These are phyloP conservation scores for Oidium heveae DNA, from an alignment of 2,329 filamentous ascomycete genomes.

Conservation along the genomic window DNA sequence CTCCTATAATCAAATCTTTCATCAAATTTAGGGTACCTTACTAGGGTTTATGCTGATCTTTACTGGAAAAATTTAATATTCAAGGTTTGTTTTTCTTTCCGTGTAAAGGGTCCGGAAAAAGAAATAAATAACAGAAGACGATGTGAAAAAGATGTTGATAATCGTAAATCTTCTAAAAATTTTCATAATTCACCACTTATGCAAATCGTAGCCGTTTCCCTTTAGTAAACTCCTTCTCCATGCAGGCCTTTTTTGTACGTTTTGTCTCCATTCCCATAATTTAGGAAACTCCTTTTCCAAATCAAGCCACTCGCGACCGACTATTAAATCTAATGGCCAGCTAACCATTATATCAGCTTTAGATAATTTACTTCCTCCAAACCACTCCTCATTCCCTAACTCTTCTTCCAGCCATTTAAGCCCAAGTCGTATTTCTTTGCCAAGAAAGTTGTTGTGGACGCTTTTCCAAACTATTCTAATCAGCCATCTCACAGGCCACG, in stretches of 20 bases:
- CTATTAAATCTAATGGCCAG: slow-evolving; percentile 14
- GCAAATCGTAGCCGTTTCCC: too few relatives aligned
- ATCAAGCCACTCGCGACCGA: slow-evolving; percentile 8
- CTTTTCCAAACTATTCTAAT: slow-evolving; percentile 4
- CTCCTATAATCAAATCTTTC: too few relatives aligned
- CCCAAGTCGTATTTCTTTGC: slow-evolving; percentile 7
- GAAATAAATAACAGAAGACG: too few relatives aligned
- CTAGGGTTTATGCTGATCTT: too few relatives aligned
- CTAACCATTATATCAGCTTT: slow-evolving; percentile 15
- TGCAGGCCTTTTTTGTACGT: slow-evolving; percentile 10
- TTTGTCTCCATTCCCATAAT: slow-evolving; percentile 13
- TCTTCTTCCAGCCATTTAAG: slow-evolving; percentile 8
- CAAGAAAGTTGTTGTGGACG: slow-evolving; percentile 5
- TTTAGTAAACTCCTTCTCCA: slow-evolving; percentile 15
- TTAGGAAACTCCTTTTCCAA: slow-evolving; percentile 13
- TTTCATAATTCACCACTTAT: too few relatives aligned
- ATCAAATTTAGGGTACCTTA: too few relatives aligned
- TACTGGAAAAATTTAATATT: too few relatives aligned
- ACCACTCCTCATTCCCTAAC: slow-evolving; percentile 10
- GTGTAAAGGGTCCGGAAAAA: too few relatives aligned
- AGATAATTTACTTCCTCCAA: slow-evolving; percentile 13
- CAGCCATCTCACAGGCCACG: slow-evolving; percentile 9
- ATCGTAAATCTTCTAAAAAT: too few relatives aligned
- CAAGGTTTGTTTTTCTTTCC: too few relatives aligned
- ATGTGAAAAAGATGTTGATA: too few relatives aligned